These are phyloP conservation scores for Stephanodiscus minutulus DNA, from an alignment of 108 stramenopile genomes.

Conservation along the genomic window DNA sequence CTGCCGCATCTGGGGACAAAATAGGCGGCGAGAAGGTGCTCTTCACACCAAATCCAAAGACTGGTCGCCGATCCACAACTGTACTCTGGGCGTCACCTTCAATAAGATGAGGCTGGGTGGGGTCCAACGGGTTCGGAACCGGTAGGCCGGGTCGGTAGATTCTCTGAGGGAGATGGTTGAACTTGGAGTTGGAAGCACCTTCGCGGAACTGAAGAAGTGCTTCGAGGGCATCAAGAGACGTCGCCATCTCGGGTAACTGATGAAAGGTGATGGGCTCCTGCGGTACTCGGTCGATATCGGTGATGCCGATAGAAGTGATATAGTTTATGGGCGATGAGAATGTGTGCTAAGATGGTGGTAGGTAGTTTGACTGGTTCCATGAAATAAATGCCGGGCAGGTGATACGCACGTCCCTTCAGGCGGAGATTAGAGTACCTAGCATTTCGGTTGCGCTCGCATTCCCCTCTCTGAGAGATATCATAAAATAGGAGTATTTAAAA, in stretches of 20 bases:
- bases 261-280: neutral
- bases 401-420: too few relatives aligned
- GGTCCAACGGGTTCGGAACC: constrained; percentile 39
- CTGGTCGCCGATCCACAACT: neutral
- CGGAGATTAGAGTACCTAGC: too few relatives aligned
- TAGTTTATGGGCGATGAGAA: neutral
- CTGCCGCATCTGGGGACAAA: neutral
- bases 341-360: neutral
- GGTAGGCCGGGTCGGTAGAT: constrained; percentile 20
- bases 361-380: too few relatives aligned
- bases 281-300: too few relatives aligned
- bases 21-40: neutral
- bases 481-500: too few relatives aligned
- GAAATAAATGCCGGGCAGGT: too few relatives aligned
- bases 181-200: constrained; percentile 4
- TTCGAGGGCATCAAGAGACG: constrained; percentile 39
- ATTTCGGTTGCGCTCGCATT: too few relatives aligned
- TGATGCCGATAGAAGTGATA: neutral
- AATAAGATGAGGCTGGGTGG: constrained; percentile 26
- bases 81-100: constrained; percentile 20
- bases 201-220: constrained; percentile 32
- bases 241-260: neutral
- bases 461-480: too few relatives aligned
- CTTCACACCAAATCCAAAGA: neutral
- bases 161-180: neutral